Conservation (phyloP, 2,329 filamentous ascomycete genomes). For the Calonectria honghensis region DNA sequence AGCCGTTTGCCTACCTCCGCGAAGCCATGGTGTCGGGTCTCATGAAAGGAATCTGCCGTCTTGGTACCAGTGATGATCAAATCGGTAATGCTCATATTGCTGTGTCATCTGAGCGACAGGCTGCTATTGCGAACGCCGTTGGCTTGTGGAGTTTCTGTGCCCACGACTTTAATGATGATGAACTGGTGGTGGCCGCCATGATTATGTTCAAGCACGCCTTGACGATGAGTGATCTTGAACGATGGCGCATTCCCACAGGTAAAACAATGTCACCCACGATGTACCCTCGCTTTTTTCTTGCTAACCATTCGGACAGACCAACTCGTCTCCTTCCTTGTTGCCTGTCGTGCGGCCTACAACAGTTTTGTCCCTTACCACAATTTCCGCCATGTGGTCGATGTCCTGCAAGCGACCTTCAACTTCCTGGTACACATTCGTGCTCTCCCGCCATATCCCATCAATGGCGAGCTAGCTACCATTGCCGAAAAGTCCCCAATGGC, state of each 20-base stretch:
- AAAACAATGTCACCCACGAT: slow-evolving; percentile 59
- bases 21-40: slow-evolving; percentile 95
- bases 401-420: slow-evolving; percentile 93
- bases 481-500: slow-evolving; percentile 79
- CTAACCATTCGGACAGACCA: slow-evolving; percentile 77
- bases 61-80: slow-evolving; percentile 77
- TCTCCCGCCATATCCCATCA: slow-evolving; percentile 79
- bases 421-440: slow-evolving; percentile 89
- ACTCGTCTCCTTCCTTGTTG: slow-evolving; percentile 88
- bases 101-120: slow-evolving; percentile 79
- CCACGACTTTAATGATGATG: slow-evolving; percentile 92
- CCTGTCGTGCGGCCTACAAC: slow-evolving; percentile 95
- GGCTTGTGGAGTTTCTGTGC: slow-evolving; percentile 92
- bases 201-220: slow-evolving; percentile 94
- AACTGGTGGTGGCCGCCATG: slow-evolving; percentile 89
- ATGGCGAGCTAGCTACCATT: slow-evolving; percentile 55
- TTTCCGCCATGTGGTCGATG: slow-evolving; percentile 97
- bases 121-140: slow-evolving; percentile 80
- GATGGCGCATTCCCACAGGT: slow-evolving; percentile 88
- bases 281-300: slow-evolving; percentile 26
- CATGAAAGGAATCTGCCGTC: slow-evolving; percentile 91
- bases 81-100: slow-evolving; percentile 80
- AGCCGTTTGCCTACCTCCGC: slow-evolving; percentile 90
- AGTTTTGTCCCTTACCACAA: slow-evolving; percentile 98
- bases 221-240: slow-evolving; percentile 85